These are phyloP conservation scores for Blastobotrys elegans DNA, from an alignment of 1,139 yeast species.

Conservation along the genomic window DNA sequence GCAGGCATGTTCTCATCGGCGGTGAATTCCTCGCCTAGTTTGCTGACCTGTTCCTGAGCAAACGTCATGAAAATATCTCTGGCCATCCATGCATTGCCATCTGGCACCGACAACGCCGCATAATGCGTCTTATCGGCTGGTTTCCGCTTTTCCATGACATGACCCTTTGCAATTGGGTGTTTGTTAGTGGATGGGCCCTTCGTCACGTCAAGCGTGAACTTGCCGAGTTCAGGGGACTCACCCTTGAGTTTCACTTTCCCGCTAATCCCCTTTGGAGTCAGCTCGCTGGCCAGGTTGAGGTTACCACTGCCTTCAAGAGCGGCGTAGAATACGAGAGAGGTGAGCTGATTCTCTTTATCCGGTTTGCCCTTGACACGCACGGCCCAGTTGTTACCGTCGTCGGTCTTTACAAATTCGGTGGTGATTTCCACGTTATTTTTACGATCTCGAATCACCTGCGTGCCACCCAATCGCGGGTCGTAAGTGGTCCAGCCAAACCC, in stretches of 20 bases:
- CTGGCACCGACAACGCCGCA: slow-evolving; percentile 67
- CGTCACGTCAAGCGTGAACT: slow-evolving; percentile 30
- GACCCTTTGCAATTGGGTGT: slow-evolving; percentile 27
- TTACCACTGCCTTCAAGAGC: slow-evolving; percentile 58
- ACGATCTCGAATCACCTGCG: slow-evolving; percentile 65
- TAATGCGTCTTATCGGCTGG: slow-evolving; percentile 51
- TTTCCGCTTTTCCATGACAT: slow-evolving; percentile 27
- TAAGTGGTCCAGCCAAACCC: slow-evolving; percentile 82
- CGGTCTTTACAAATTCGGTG: slow-evolving; percentile 74
- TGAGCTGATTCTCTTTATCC: slow-evolving; percentile 44
- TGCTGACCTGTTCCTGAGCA: slow-evolving; percentile 59
- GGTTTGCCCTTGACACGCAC: slow-evolving; percentile 63
- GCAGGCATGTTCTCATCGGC: slow-evolving; percentile 33
- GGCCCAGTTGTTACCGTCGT: slow-evolving; percentile 71
- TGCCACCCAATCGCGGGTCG: slow-evolving; percentile 87
- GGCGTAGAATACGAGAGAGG: slow-evolving; percentile 72
- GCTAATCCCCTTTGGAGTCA: slow-evolving; percentile 28
- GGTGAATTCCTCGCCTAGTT: slow-evolving; percentile 38
- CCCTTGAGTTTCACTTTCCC: slow-evolving; percentile 34
- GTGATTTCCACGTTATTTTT: slow-evolving; percentile 58
- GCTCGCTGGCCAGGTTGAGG: slow-evolving; percentile 28
- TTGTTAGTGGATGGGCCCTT: slow-evolving; percentile 29
- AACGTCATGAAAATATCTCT: slow-evolving; percentile 68
- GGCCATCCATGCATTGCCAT: slow-evolving; percentile 73
- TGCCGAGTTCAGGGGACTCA: slow-evolving; percentile 33